Percentiles rank a stretch among this genome's conserved stretches.
phyloP scores from a whole-genome alignment of 2,329 filamentous ascomycete species.

The Fusarium sp. region DNA sequence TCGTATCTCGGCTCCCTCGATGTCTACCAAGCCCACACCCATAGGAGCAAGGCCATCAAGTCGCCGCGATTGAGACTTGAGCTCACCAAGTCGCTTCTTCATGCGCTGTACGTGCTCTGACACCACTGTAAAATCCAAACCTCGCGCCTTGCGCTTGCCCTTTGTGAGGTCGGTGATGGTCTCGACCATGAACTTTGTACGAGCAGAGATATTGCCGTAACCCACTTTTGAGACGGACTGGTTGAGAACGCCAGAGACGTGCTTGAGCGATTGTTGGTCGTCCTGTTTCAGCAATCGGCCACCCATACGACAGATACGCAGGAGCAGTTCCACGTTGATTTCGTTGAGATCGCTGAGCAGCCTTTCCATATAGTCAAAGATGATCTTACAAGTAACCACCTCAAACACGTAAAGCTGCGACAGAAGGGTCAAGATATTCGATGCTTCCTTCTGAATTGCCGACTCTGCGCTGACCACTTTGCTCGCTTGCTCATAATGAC shows the following conservation, averaged over 20 bases:
- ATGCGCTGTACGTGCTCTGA: constrained; percentile 89
- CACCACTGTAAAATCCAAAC: constrained; percentile 78
- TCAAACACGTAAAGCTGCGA: constrained; percentile 94
- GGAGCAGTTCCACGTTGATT: constrained; percentile 87
- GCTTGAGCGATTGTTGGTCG: constrained; percentile 88
- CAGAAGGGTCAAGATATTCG: constrained; percentile 86
- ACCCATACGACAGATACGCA: constrained; percentile 86
- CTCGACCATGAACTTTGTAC: constrained; percentile 98
- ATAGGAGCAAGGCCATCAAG: constrained; percentile 85
- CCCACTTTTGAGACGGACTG: constrained; percentile 78
- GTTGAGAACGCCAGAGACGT: constrained; percentile 86
- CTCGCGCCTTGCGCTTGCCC: constrained; percentile 86
- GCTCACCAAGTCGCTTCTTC: constrained; percentile 86
- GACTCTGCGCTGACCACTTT: constrained; percentile 58
- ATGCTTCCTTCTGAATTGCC: constrained; percentile 56
- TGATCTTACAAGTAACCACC: constrained; percentile 82
- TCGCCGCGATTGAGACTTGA: constrained; percentile 72
- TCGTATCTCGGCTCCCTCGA: constrained; percentile 85
- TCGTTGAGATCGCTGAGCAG: constrained; percentile 84
- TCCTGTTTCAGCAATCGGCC: constrained; percentile 89
- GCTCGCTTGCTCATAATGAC: constrained; percentile 68
- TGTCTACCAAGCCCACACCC: constrained; percentile 84
- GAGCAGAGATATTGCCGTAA: constrained; percentile 81
- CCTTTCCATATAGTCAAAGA: constrained; percentile 91
- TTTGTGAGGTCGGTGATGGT: constrained; percentile 96